Evolutionary conservation across 495 filamentous ascomycete genomes (phyloP).

Genomic region (Penicillium psychrofluorescens): DNA sequence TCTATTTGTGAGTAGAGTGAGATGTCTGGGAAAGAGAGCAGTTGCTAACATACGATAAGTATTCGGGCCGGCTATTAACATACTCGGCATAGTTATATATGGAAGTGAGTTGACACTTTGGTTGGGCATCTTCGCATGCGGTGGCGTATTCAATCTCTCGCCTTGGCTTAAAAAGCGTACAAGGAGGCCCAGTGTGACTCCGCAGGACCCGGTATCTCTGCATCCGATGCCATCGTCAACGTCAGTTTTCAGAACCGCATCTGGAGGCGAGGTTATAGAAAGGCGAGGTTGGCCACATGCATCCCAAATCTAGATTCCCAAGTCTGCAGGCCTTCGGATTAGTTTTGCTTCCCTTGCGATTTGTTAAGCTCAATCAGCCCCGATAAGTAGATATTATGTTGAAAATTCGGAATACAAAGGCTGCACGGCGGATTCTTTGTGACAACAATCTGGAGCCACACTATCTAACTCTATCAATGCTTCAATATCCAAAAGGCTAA

Average conservation of each 20-base stretch:
- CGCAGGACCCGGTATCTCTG: slow-evolving; percentile 24
- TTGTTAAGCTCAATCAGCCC: no score
- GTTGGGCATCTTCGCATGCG: slow-evolving; percentile 55
- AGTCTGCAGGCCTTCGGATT: neutral
- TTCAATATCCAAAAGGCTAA: no score
- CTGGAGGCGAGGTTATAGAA: slow-evolving; percentile 20
- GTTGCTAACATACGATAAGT: slow-evolving; percentile 21
- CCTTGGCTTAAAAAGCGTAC: slow-evolving; percentile 37
- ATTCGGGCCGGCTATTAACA: slow-evolving; percentile 47
- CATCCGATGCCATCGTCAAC: slow-evolving; percentile 49
- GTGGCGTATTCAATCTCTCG: slow-evolving; percentile 50
- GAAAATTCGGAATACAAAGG: no score
- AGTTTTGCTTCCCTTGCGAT: no score
- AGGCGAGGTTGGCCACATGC: slow-evolving; percentile 10
- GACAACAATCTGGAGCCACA: no score
- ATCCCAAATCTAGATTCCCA: neutral
- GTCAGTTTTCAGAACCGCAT: slow-evolving; percentile 48
- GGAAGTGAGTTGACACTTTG: slow-evolving; percentile 53
- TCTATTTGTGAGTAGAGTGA: slow-evolving; percentile 35
- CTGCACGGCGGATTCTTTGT: no score
- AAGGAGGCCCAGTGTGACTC: slow-evolving; percentile 4
- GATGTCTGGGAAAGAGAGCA: neutral
- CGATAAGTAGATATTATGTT: no score
- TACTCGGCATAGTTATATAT: slow-evolving; percentile 55
- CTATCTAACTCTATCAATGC: no score